Evolutionary conservation across 2,329 filamentous ascomycete genomes (phyloP).

Genomic region (Neocatenulostroma microsporum): DNA sequence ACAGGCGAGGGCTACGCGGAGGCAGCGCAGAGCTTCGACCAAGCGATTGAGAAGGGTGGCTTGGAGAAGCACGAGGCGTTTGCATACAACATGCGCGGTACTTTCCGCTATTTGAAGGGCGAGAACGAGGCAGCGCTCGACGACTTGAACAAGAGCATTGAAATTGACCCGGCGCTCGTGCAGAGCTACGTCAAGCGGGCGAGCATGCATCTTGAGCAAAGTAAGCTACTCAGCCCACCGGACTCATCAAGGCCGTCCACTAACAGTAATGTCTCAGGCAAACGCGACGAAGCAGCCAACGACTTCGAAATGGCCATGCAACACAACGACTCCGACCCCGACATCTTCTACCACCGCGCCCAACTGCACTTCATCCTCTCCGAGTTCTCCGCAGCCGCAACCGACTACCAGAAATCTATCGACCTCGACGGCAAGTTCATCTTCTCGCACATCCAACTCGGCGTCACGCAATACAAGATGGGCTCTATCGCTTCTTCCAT

Average conservation of each 20-base stretch:
- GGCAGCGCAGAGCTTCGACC: conserved; percentile 76
- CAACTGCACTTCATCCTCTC: conserved; percentile 97
- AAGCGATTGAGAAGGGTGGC: conserved; percentile 72
- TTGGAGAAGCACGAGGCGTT: conserved; percentile 79
- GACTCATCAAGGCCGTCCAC: conserved; percentile 17
- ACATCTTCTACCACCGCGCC: conserved; percentile 98
- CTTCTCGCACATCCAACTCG: conserved; percentile 98
- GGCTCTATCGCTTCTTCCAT: conserved; percentile 95
- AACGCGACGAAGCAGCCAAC: conserved; percentile 74
- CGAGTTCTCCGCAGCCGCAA: conserved; percentile 86
- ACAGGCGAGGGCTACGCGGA: conserved; percentile 88
- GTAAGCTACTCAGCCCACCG: conserved; percentile 39
- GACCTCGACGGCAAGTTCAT: conserved; percentile 94
- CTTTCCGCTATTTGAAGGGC: conserved; percentile 86
- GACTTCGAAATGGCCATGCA: conserved; percentile 81
- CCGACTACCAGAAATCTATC: conserved; percentile 99
- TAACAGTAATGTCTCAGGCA: conserved; percentile 45
- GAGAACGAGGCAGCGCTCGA: conserved; percentile 74
- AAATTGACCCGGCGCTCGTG: conserved; percentile 77
- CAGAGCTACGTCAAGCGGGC: conserved; percentile 99
- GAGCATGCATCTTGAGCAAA: conserved; percentile 93
- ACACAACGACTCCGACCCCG: conserved; percentile 81
- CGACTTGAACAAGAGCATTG: conserved; percentile 87
- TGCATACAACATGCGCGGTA: conserved; percentile 93
- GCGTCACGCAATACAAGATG: conserved; percentile 99